phyloP scores from a whole-genome alignment of 345 rosid genomes.

The Physaria fendleri region DNA sequence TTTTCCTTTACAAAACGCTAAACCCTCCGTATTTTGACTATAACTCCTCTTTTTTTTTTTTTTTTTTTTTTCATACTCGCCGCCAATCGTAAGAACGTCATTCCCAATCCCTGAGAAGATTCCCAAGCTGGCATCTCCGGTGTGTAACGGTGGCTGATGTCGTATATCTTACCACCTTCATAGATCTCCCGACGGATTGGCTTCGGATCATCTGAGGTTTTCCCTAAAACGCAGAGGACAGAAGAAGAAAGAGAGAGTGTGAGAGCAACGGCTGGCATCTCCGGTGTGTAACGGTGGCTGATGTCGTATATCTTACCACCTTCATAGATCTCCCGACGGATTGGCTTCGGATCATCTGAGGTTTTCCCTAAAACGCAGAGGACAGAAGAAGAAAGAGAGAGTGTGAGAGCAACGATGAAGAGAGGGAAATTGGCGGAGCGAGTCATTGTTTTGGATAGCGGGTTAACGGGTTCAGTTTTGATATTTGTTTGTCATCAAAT shows the following conservation, averaged over 20 bases:
- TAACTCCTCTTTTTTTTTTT: too few relatives aligned
- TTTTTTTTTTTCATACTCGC: conserved; percentile 88
- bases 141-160: conserved; percentile 73
- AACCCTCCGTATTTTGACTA: too few relatives aligned
- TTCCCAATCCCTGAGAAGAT: conserved; percentile 42
- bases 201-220: conserved; percentile 11
- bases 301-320: conserved; percentile 73
- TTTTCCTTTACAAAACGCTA: too few relatives aligned
- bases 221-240: conserved; percentile 1
- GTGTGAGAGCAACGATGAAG: conserved; percentile 8
- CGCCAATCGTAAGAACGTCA: conserved; percentile 48
- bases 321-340: conserved; percentile 67
- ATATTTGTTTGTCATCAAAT: too few relatives aligned
- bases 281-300: conserved; percentile 57
- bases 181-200: conserved; percentile 73
- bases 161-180: conserved; percentile 62
- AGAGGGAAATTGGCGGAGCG: not conserved
- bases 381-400: not conserved
- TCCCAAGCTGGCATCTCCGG: conserved; percentile 58
- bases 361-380: conserved; percentile 4
- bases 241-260: conserved; percentile 7
- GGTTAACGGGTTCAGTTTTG: too few relatives aligned
- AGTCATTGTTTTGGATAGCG: conserved; percentile 12
- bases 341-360: conserved; percentile 34
- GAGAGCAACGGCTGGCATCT: conserved; percentile 39